phyloP scores from a whole-genome alignment of 805 yeast genomes.

The Lipomyces japonicus region DNA sequence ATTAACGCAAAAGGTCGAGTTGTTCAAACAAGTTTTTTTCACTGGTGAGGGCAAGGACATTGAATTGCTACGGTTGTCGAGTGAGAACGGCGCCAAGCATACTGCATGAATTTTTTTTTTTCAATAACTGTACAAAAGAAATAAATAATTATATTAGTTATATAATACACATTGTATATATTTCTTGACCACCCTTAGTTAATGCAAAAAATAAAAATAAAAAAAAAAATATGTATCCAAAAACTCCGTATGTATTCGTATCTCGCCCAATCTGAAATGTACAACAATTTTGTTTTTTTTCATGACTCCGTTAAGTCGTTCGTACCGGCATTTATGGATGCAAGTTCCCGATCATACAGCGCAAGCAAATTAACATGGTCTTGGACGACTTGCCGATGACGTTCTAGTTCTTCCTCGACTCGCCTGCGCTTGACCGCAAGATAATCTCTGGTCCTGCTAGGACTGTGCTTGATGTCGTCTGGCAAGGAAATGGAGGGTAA shows the following conservation, averaged over 20 bases:
- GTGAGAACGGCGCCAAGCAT: background rate
- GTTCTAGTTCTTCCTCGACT: conserved; percentile 36
- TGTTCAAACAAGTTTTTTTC: conserved; percentile 46
- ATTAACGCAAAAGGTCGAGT: conserved; percentile 62
- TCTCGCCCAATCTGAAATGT: too few species aligned
- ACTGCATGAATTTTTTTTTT: too few species aligned
- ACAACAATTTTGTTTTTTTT: too few species aligned
- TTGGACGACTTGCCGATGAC: conserved; percentile 31
- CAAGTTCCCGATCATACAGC: conserved; percentile 35
- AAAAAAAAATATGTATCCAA: too few species aligned
- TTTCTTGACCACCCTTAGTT: too few species aligned
- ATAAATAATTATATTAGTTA: too few species aligned
- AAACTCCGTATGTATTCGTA: too few species aligned
- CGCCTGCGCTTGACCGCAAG: conserved; percentile 36
- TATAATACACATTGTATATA: too few species aligned
- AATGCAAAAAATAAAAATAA: too few species aligned
- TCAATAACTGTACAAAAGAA: too few species aligned
- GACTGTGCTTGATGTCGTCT: conserved; percentile 32
- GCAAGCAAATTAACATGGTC: conserved; percentile 33
- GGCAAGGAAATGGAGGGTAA: conserved; percentile 29
- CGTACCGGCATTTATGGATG: conserved; percentile 4
- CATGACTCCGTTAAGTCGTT: too few species aligned
- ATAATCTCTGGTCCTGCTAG: conserved; percentile 34
- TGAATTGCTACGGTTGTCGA: background rate
- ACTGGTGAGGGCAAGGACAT: conserved; percentile 1